Conservation (phyloP, 2,329 filamentous ascomycete species). For the Diplodia seriata region DNA sequence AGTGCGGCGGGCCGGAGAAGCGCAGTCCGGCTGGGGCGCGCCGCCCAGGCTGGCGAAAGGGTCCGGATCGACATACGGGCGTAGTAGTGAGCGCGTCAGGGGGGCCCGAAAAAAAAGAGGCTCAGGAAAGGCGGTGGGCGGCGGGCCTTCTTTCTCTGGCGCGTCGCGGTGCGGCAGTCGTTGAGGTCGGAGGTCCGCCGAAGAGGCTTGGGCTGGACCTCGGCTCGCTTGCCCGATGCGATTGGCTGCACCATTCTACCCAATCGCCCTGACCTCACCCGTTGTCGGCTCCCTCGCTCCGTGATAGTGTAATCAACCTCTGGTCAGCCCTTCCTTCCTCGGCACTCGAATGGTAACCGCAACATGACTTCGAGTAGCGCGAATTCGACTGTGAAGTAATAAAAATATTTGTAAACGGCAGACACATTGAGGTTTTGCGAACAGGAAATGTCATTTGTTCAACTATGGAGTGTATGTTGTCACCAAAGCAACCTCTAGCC, state of each 20-base stretch:
- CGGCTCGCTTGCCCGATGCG: constrained; percentile 5
- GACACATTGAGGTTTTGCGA: no score
- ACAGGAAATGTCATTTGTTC: no score
- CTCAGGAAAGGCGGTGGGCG: constrained; percentile 18
- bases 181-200: constrained; percentile 21
- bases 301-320: not conserved
- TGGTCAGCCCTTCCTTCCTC: no score
- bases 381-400: no score
- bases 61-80: constrained; percentile 18
- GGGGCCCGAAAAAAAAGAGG: not conserved
- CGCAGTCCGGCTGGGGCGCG: not conserved
- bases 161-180: constrained; percentile 7
- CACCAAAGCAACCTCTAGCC: no score
- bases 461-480: no score
- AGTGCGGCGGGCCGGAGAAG: not conserved
- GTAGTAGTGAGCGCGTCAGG: constrained; percentile 4
- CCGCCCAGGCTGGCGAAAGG: constrained; percentile 1
- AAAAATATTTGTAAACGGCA: no score
- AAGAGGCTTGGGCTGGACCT: constrained; percentile 7
- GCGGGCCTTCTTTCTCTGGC: not conserved
- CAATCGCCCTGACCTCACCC: not conserved
- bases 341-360: no score
- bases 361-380: no score
- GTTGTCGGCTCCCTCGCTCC: not conserved
- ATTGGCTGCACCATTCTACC: constrained; percentile 4